Evolutionary conservation across 225 moss, liverwort and hornwort genomes (phyloP).

Genomic region (Marchantia paleacea): DNA sequence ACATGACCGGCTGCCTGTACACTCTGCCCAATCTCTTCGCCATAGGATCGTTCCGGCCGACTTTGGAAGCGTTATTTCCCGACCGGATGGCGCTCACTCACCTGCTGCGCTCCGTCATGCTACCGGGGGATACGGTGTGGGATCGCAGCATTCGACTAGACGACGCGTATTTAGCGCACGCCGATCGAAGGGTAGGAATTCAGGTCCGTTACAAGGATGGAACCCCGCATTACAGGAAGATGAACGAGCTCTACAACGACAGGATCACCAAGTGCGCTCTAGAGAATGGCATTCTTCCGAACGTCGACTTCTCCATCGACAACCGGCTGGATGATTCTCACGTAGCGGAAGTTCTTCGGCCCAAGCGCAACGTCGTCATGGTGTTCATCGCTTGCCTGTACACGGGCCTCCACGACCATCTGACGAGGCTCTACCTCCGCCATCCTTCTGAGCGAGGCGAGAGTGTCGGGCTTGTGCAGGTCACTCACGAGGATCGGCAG

Average conservation of each 20-base stretch:
- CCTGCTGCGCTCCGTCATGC: slow-evolving; percentile 60
- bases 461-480: slow-evolving; percentile 64
- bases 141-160: slow-evolving; percentile 53
- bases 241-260: slow-evolving; percentile 51
- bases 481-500: slow-evolving; percentile 66
- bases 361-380: slow-evolving; percentile 31
- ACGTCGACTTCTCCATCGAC: slow-evolving; percentile 24
- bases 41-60: slow-evolving; percentile 60
- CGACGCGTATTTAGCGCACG: slow-evolving; percentile 52
- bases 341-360: slow-evolving; percentile 17
- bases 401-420: slow-evolving; percentile 62
- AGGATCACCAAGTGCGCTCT: slow-evolving; percentile 59
- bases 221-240: slow-evolving; percentile 41
- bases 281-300: slow-evolving; percentile 57
- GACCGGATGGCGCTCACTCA: slow-evolving; percentile 65
- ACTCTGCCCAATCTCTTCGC: slow-evolving; percentile 73
- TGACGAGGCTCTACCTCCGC: slow-evolving; percentile 58
- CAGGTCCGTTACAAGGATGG: slow-evolving; percentile 78
- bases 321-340: slow-evolving; percentile 28
- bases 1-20: slow-evolving; percentile 71
- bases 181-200: slow-evolving; percentile 67
- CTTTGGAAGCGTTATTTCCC: slow-evolving; percentile 67
- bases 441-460: slow-evolving; percentile 51
- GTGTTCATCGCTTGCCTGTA: slow-evolving; percentile 76
- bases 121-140: slow-evolving; percentile 65